A percentile compares a stretch with the other conserved stretches of the same genome.
Evolutionary conservation across 441 rosid genomes (phyloP).

Genomic region (California macrophylla): DNA sequence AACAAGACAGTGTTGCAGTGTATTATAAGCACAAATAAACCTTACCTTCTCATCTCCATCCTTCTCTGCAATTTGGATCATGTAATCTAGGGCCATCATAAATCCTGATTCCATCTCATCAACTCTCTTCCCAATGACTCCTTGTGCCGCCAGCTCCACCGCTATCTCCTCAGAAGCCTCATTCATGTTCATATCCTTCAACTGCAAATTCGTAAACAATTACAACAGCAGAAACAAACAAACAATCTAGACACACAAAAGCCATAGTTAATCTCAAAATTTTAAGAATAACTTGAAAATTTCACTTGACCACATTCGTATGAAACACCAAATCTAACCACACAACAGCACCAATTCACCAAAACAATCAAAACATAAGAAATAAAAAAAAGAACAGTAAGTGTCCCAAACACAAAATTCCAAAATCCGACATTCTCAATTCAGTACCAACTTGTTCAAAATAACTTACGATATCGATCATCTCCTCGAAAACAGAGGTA

Average conservation of each 20-base stretch:
- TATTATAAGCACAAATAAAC: neutral
- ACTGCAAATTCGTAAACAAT: constrained; percentile 27
- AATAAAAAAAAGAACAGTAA: neutral
- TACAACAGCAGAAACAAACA: neutral
- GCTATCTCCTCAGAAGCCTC: constrained; percentile 84
- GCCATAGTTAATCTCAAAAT: neutral
- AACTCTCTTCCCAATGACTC: constrained; percentile 85
- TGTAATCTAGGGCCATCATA: constrained; percentile 92
- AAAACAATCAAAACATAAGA: neutral
- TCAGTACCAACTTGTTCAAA: neutral
- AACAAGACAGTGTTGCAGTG: neutral
- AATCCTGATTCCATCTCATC: constrained; percentile 89
- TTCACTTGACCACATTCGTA: neutral
- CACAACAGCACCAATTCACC: neutral
- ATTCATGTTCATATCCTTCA: constrained; percentile 82
- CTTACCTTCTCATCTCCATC: constrained; percentile 77
- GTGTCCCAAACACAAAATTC: too few species aligned
- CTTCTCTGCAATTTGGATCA: constrained; percentile 71
- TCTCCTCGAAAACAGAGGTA: constrained; percentile 72
- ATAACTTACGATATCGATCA: constrained; percentile 57
- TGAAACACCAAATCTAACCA: neutral
- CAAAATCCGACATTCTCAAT: neutral
- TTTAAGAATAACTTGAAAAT: neutral
- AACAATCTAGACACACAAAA: neutral
- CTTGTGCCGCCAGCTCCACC: constrained; percentile 83